Percentiles rank a stretch among this genome's conserved stretches.
phyloP scores from a whole-genome alignment of 352 stramenopile genomes.

The Phytophthora europaea region DNA sequence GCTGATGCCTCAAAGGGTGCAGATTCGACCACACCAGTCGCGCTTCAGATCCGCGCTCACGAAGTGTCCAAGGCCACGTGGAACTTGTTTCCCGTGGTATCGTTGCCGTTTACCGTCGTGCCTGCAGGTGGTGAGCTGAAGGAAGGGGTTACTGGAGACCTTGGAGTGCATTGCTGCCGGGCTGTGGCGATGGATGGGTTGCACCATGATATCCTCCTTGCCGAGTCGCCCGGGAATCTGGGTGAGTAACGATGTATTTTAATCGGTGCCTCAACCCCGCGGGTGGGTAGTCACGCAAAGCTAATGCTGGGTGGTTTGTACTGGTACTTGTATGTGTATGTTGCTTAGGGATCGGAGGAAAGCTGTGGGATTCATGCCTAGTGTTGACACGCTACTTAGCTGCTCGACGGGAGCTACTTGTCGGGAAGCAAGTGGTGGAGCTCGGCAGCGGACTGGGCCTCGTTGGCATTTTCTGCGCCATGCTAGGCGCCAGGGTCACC shows the following conservation, averaged over 20 bases:
- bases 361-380: slow-evolving; percentile 86
- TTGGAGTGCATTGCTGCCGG: slow-evolving; percentile 83
- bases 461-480: slow-evolving; percentile 78
- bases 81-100: slow-evolving; percentile 77
- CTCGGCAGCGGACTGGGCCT: slow-evolving; percentile 80
- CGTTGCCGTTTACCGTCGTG: slow-evolving; percentile 58
- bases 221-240: slow-evolving; percentile 78
- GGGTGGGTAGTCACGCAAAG: not conserved
- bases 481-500: slow-evolving; percentile 68
- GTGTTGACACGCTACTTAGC: slow-evolving; percentile 76
- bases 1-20: slow-evolving; percentile 4
- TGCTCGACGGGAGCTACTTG: slow-evolving; percentile 45
- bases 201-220: slow-evolving; percentile 68
- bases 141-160: slow-evolving; percentile 31
- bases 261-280: not conserved
- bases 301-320: slow-evolving; percentile 21
- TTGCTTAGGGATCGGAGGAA: slow-evolving; percentile 76
- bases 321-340: not conserved
- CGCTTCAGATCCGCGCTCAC: slow-evolving; percentile 56
- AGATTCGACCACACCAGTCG: slow-evolving; percentile 22
- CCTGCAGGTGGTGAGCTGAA: slow-evolving; percentile 19
- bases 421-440: slow-evolving; percentile 67
- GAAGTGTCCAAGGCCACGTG: slow-evolving; percentile 42
- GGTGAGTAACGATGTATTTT: slow-evolving; percentile 40
- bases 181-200: slow-evolving; percentile 62